These are phyloP conservation scores for Rhynchospora pubera DNA, from an alignment of 176 grass and related monocot species.

Conservation along the genomic window DNA sequence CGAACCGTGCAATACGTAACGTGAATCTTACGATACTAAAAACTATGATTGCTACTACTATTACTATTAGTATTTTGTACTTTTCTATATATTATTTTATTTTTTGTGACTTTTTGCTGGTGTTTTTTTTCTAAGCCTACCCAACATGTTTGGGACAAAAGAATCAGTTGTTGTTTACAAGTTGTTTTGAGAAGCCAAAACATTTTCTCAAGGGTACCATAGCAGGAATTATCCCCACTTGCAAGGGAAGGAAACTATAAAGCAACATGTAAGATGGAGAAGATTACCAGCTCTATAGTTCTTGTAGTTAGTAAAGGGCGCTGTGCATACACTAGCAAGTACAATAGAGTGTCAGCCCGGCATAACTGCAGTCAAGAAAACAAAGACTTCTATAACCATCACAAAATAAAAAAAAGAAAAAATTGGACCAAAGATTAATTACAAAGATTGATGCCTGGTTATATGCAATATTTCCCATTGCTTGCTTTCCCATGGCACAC, in stretches of 20 bases:
- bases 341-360: slow-evolving; percentile 83
- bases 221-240: not conserved
- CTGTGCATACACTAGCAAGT: slow-evolving; percentile 84
- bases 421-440: not conserved
- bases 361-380: slow-evolving; percentile 43
- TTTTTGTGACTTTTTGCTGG: too few species aligned
- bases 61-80: too few species aligned
- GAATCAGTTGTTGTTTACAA: not conserved
- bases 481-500: slow-evolving; percentile 99
- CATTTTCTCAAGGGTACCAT: not conserved
- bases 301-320: slow-evolving; percentile 90
- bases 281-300: slow-evolving; percentile 86
- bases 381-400: slow-evolving; percentile 27
- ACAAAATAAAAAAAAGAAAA: not conserved
- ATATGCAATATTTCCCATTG: slow-evolving; percentile 95
- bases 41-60: too few species aligned
- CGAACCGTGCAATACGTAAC: too few species aligned
- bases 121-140: too few species aligned
- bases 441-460: slow-evolving; percentile 55
- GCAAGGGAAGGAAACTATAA: not conserved
- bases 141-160: too few species aligned
- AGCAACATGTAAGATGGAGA: not conserved
- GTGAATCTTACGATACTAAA: too few species aligned
- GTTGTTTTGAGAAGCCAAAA: not conserved
- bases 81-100: too few species aligned